These are phyloP conservation scores for Tolypocladium album DNA, from an alignment of 2,329 filamentous ascomycete genomes.

Conservation along the genomic window DNA sequence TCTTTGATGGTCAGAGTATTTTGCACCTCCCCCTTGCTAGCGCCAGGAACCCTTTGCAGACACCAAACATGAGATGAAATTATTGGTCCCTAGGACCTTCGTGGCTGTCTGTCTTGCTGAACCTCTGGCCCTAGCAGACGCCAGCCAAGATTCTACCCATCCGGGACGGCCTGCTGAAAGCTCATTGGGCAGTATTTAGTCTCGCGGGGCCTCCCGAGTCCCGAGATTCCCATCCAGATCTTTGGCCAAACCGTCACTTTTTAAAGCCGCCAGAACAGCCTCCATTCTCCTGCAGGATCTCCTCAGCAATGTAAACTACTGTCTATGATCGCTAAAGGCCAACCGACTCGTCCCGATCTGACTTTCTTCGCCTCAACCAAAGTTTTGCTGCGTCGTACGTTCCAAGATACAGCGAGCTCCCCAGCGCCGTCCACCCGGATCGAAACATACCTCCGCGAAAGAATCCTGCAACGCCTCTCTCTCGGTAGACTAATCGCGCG, in stretches of 20 bases:
- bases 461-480: conserved; percentile 61
- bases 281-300: background rate
- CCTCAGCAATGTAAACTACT: background rate
- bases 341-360: conserved; percentile 25
- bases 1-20: no score
- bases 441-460: conserved; percentile 69
- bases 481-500: conserved; percentile 50
- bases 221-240: background rate
- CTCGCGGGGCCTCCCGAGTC: background rate
- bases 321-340: conserved; percentile 2
- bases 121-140: background rate
- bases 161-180: background rate
- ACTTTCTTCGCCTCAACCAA: conserved; percentile 40
- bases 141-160: background rate
- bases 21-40: background rate
- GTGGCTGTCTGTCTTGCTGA: background rate
- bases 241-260: background rate
- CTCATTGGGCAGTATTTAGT: background rate
- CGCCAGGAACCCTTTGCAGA: background rate
- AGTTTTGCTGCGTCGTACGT: conserved; percentile 73
- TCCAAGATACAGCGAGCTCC: conserved; percentile 74
- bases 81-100: background rate
- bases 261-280: background rate
- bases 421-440: conserved; percentile 70
- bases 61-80: background rate